A percentile compares a stretch with the other conserved stretches of the same genome.
Evolutionary conservation across 345 rosid genomes (phyloP).

Genomic region (Melastoma malabathricum): DNA sequence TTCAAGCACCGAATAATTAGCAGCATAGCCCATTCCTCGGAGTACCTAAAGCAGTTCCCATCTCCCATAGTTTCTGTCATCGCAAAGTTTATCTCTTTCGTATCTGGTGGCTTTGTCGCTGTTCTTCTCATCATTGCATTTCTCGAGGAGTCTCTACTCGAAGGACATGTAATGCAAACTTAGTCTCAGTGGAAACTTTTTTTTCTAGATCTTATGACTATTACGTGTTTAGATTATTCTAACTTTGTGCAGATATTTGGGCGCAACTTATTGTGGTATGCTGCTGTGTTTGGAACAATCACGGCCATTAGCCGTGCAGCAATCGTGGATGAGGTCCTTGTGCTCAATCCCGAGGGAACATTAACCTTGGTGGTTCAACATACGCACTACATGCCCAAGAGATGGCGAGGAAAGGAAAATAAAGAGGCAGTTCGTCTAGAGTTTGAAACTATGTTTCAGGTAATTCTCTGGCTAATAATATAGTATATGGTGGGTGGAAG

Average conservation of each 20-base stretch:
- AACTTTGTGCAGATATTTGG: conserved; percentile 64
- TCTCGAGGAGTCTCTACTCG: conserved; percentile 93
- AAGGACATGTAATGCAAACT: conserved; percentile 69
- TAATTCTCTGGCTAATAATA: conserved; percentile 10
- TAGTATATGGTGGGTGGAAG: too few species aligned
- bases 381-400: conserved; percentile 94
- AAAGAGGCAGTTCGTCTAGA: conserved; percentile 64
- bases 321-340: conserved; percentile 65
- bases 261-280: conserved; percentile 95
- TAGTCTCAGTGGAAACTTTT: neutral
- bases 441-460: conserved; percentile 94
- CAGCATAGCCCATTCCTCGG: conserved; percentile 73
- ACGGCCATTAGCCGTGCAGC: conserved; percentile 97
- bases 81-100: conserved; percentile 90
- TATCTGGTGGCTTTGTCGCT: conserved; percentile 97
- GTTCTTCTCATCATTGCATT: conserved; percentile 88
- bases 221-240: neutral
- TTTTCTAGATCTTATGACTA: neutral
- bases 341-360: conserved; percentile 84
- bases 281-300: conserved; percentile 94
- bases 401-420: conserved; percentile 89
- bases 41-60: conserved; percentile 83
- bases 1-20: conserved; percentile 93
- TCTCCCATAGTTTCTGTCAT: conserved; percentile 78
- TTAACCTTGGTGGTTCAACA: conserved; percentile 84